phyloP scores from a whole-genome alignment of 345 rosid species.

The Eucalyptus paniculata region DNA sequence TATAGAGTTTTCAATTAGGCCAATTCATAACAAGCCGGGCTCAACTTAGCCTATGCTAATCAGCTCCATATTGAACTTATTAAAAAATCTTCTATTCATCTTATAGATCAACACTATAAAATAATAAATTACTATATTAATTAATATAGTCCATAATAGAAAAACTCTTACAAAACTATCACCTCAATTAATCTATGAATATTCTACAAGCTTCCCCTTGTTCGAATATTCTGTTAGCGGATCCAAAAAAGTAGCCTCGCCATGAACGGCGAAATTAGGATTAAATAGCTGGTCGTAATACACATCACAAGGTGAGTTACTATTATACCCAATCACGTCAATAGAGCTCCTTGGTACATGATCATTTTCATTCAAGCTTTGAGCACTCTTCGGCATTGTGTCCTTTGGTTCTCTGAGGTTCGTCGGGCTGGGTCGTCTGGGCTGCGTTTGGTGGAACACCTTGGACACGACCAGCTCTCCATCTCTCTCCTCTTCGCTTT shows the following conservation, averaged over 20 bases:
- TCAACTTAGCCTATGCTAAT: too few species aligned
- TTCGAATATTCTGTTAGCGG: neutral
- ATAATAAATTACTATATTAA: too few species aligned
- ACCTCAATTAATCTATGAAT: neutral
- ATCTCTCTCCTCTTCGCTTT: constrained; percentile 74
- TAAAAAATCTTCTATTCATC: too few species aligned
- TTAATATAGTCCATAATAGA: too few species aligned
- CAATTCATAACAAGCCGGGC: too few species aligned
- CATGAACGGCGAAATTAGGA: neutral
- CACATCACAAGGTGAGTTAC: neutral
- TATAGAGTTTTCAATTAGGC: too few species aligned
- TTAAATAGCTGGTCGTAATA: neutral
- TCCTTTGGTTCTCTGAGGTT: neutral
- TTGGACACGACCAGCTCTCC: constrained; percentile 79
- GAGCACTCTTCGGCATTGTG: neutral
- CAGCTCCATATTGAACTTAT: too few species aligned
- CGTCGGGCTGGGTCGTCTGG: constrained; percentile 47
- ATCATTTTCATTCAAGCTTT: neutral
- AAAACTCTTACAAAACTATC: neutral
- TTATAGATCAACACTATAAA: too few species aligned
- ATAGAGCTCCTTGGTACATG: neutral
- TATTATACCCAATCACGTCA: neutral
- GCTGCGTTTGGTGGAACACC: constrained; percentile 92
- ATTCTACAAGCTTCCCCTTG: neutral
- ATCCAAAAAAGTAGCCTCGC: neutral